Evolutionary conservation across 495 filamentous ascomycete genomes (phyloP), one percentile per base, ranked within the genome.

Genomic region (Hyphodiscus hymeniophilus): DNA sequence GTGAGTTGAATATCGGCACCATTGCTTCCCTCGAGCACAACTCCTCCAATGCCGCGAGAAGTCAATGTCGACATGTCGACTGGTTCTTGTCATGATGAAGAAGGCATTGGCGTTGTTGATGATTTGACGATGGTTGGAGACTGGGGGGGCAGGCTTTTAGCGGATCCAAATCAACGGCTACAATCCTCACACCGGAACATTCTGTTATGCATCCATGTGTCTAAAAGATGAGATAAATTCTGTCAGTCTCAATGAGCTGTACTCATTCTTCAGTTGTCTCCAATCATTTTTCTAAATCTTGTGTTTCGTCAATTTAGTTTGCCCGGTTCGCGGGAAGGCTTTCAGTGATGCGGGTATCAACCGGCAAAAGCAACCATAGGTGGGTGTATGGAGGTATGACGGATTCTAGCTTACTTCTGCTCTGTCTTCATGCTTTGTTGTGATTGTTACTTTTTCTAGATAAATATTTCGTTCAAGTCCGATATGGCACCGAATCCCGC

Each of bases 41-140:
- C 61, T 3, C 69, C 70, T 24, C 60, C 56, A 51, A 73, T 62
- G 38, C 68, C 67, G 69, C 70, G 26, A 74, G 67, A 47, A 70
- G 38, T 15, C 59, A 59, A 60, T 72, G 69, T 35, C 54, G 50
- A 26, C 53, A 39, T 50, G 49, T 73, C 69, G 23, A 73, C 54
- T 8, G 56, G 52, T 33, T 64, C 52, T 23, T 63, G 58, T 11
- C 59, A 47, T 52, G 61, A 58, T 17, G 36, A 18, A 20, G n/a
- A n/a, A n/a, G n/a, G n/a, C n/a, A n/a, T n/a, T n/a, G 56, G 17
- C 10, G 55, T 45, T 35, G 63, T 51, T 1, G 64, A 57, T 23
- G 64, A 50, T 44, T 67, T 62, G 59, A 76, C 76, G 63, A 76
- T 76, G 18, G 74, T 76, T 15, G 73, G 71, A 28, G 73, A 63